Conservation (phyloP, 2,329 filamentous ascomycete species). For the Orbilia blumenaviensis region DNA sequence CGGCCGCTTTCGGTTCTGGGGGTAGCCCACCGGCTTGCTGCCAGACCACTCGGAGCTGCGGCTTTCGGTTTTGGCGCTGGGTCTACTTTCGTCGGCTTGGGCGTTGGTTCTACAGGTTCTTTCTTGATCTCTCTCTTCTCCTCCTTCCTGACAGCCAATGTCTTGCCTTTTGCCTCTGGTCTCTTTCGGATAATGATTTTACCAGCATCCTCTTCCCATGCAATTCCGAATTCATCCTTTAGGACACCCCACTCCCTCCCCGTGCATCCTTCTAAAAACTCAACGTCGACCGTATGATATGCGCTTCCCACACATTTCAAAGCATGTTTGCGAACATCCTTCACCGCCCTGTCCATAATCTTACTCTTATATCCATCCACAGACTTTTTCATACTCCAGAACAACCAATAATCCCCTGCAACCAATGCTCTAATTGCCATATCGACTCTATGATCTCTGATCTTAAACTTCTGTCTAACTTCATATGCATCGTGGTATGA, state of each 20-base stretch:
- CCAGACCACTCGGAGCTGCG: not conserved
- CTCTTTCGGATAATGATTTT: constrained; percentile 77
- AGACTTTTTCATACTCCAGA: constrained; percentile 74
- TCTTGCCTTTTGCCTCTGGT: constrained; percentile 61
- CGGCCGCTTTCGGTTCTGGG: constrained; percentile 28
- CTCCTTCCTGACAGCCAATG: constrained; percentile 26
- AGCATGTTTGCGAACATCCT: constrained; percentile 76
- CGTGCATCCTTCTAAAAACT: constrained; percentile 74
- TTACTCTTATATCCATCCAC: constrained; percentile 83
- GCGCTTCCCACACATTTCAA: constrained; percentile 85
- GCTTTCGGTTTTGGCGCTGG: constrained; percentile 2
- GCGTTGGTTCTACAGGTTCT: not conserved
- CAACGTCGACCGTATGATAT: constrained; percentile 77
- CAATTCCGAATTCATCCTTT: constrained; percentile 74
- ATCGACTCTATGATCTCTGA: constrained; percentile 75
- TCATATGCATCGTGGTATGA: constrained; percentile 78
- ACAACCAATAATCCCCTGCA: constrained; percentile 82
- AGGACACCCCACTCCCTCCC: constrained; percentile 78
- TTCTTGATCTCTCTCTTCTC: constrained; percentile 22
- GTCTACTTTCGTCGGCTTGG: not conserved
- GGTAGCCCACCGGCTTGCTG: constrained; percentile 36
- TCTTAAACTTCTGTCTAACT: constrained; percentile 69
- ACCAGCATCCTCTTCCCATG: constrained; percentile 80
- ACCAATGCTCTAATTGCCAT: constrained; percentile 74
- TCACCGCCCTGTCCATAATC: constrained; percentile 82